Evolutionary conservation across 345 rosid species (phyloP).

Genomic region (Erodium maritimum): DNA sequence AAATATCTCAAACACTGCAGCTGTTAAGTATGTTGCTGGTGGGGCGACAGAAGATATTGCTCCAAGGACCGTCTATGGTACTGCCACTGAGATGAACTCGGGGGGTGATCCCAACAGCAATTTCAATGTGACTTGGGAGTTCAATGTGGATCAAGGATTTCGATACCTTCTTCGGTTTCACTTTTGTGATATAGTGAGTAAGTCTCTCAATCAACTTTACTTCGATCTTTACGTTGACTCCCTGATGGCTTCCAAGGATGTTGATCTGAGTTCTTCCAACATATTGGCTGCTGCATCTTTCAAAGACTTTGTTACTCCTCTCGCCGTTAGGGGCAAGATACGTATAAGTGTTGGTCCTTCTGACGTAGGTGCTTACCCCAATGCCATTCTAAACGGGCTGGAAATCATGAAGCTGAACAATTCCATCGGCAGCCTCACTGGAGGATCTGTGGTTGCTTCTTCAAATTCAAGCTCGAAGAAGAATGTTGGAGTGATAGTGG

Average conservation of each 20-base stretch:
- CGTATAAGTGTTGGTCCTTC: conserved; percentile 49
- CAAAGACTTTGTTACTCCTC: conserved; percentile 41
- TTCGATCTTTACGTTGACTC: conserved; percentile 65
- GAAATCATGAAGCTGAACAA: conserved; percentile 72
- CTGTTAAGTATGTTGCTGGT: conserved; percentile 40
- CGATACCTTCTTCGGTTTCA: conserved; percentile 73
- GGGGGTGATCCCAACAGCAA: conserved; percentile 28
- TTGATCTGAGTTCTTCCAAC: conserved; percentile 36
- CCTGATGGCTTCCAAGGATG: conserved; percentile 21
- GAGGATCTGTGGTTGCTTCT: conserved; percentile 1
- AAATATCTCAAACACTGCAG: conserved; percentile 24
- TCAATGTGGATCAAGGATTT: conserved; percentile 48
- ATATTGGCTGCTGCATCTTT: conserved; percentile 36
- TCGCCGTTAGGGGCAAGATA: conserved; percentile 21
- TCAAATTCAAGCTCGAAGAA: conserved; percentile 29
- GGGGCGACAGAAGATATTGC: conserved; percentile 44
- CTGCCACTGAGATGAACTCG: conserved; percentile 53
- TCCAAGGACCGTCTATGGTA: conserved; percentile 68
- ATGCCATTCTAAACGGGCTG: conserved; percentile 61
- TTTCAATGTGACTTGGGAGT: conserved; percentile 79
- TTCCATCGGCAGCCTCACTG: conserved; percentile 38
- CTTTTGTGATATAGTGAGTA: conserved; percentile 68
- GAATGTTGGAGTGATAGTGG: conserved; percentile 29
- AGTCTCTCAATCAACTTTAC: conserved; percentile 40
- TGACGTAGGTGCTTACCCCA: conserved; percentile 16